Conservation (phyloP, 1,284 basidiomycete species). For the Peniophora sp. region DNA sequence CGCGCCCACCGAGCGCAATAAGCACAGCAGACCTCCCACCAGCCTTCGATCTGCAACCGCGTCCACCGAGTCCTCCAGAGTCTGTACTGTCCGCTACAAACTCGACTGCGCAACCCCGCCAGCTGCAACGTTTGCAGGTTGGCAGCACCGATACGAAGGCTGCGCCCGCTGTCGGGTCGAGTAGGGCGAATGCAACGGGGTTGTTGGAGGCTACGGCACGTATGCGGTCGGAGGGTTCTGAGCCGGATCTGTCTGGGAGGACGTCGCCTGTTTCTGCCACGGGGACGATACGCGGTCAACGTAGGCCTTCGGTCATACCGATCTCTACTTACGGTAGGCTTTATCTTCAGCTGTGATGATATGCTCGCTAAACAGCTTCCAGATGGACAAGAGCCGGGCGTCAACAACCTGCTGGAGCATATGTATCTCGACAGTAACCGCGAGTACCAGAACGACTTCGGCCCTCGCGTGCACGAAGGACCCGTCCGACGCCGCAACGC, state of each 20-base stretch:
- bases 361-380: not conserved
- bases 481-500: conserved; percentile 70
- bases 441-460: conserved; percentile 84
- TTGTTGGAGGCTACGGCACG: conserved; percentile 64
- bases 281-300: conserved; percentile 39
- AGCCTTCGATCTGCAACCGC: conserved; percentile 26
- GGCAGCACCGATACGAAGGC: conserved; percentile 72
- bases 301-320: conserved; percentile 42
- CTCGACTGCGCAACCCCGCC: conserved; percentile 46
- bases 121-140: conserved; percentile 52
- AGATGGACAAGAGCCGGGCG: conserved; percentile 85
- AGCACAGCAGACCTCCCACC: conserved; percentile 27
- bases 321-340: conserved; percentile 67
- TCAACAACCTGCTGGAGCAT: conserved; percentile 80
- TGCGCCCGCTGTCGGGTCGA: conserved; percentile 77
- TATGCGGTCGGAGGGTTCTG: conserved; percentile 52
- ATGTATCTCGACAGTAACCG: conserved; percentile 83
- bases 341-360: not conserved
- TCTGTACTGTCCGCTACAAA: conserved; percentile 64
- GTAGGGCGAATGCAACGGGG: conserved; percentile 69
- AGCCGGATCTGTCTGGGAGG: conserved; percentile 59
- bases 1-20: conserved; percentile 21
- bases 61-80: conserved; percentile 66
- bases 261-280: conserved; percentile 61
- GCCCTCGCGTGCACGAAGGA: conserved; percentile 75